Conservation (phyloP, 345 rosid genomes). For the Carallia pectinifolia region DNA sequence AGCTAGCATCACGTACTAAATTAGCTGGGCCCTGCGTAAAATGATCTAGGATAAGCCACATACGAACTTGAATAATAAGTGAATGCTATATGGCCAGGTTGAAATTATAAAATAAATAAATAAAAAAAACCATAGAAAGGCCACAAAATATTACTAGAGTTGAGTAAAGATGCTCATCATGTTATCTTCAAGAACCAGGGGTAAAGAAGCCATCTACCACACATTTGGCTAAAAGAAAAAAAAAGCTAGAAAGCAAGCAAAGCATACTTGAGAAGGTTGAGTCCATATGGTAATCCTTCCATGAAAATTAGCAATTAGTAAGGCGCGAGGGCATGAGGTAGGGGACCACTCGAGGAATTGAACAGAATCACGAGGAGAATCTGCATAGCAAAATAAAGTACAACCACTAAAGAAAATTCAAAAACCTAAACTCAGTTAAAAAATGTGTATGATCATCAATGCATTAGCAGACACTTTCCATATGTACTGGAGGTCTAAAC, state of each 20-base stretch:
- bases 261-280: slow-evolving; percentile 82
- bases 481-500: background rate
- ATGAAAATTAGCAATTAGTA: slow-evolving; percentile 89
- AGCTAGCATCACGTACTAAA: slow-evolving; percentile 80
- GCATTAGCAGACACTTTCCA: background rate
- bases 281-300: slow-evolving; percentile 98
- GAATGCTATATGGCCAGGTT: no score
- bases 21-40: slow-evolving; percentile 76
- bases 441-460: background rate
- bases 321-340: slow-evolving; percentile 87
- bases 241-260: background rate
- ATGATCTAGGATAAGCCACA: slow-evolving; percentile 12
- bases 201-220: slow-evolving; percentile 6
- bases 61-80: slow-evolving; percentile 5
- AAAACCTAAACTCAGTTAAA: no score
- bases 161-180: background rate
- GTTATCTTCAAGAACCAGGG: slow-evolving; percentile 1
- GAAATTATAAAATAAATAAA: background rate
- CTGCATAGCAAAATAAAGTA: slow-evolving; percentile 31
- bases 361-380: slow-evolving; percentile 99
- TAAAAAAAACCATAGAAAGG: background rate
- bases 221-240: background rate
- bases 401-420: no score
- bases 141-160: background rate
- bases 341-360: slow-evolving; percentile 99